These are phyloP conservation scores for Candida insectorum DNA, from an alignment of 805 yeast genomes.

Conservation along the genomic window DNA sequence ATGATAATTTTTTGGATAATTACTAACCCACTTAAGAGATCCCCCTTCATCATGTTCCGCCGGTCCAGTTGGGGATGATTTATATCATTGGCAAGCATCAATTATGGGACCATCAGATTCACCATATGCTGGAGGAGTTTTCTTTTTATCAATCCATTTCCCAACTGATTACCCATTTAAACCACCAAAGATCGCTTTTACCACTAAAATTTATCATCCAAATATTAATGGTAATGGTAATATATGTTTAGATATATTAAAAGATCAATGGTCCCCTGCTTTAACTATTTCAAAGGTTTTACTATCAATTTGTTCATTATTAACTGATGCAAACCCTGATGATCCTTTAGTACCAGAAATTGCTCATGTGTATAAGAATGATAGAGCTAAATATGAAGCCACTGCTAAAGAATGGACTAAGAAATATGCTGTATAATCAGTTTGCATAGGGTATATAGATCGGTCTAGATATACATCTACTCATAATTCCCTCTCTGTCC, in stretches of 20 bases:
- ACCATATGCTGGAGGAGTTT: slow-evolving; percentile 85
- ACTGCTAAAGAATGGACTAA: slow-evolving; percentile 99
- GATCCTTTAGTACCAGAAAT: slow-evolving; percentile 99
- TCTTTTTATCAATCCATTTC: slow-evolving; percentile 93
- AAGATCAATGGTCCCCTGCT: slow-evolving; percentile 99
- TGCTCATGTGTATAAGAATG: slow-evolving; percentile 93
- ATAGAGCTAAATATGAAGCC: slow-evolving; percentile 89
- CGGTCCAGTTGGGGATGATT: slow-evolving; percentile 97
- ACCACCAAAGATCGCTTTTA: slow-evolving; percentile 87
- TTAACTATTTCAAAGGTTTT: slow-evolving; percentile 93
- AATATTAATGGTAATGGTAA: slow-evolving; percentile 94
- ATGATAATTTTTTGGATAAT: too few species aligned
- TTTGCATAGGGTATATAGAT: too few species aligned
- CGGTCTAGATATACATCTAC: too few species aligned
- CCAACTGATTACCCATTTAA: slow-evolving; percentile 99
- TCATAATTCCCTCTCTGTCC: too few species aligned
- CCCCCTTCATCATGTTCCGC: slow-evolving; percentile 99
- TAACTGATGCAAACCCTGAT: slow-evolving; percentile 98
- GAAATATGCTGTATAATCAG: slow-evolving; percentile 74
- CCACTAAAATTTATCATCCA: slow-evolving; percentile 96
- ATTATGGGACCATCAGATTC: slow-evolving; percentile 99
- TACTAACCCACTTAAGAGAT: too few species aligned
- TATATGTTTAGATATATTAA: slow-evolving; percentile 93
- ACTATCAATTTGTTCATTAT: slow-evolving; percentile 88
- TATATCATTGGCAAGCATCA: slow-evolving; percentile 99